Evolutionary conservation across 1,284 basidiomycete species (phyloP).

Genomic region (Tetrapyrgos nigripes): DNA sequence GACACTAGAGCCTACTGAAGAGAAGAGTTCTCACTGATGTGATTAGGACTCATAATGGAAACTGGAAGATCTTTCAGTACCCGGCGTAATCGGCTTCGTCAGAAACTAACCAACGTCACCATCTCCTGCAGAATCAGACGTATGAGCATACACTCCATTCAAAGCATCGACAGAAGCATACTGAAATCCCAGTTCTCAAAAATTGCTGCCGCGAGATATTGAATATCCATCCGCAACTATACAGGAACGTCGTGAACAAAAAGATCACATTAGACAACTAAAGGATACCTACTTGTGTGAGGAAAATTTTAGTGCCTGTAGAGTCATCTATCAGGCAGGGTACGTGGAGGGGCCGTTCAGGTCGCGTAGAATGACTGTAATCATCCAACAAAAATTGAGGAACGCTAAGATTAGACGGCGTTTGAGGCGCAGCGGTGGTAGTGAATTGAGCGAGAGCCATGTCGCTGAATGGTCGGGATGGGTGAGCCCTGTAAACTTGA

Average conservation of each 20-base stretch:
- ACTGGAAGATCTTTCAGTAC: constrained; percentile 13
- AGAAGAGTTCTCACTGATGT: constrained; percentile 23
- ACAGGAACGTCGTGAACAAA: not conserved
- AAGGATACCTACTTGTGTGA: constrained; percentile 22
- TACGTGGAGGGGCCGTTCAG: constrained; percentile 17
- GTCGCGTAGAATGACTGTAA: constrained; percentile 20
- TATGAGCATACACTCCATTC: not conserved
- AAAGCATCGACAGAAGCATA: constrained; percentile 3
- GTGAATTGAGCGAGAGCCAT: constrained; percentile 14
- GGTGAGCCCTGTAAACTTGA: too few species aligned
- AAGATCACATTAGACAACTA: not conserved
- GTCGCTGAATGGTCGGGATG: not conserved
- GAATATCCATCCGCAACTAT: constrained; percentile 22
- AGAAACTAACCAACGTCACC: constrained; percentile 23
- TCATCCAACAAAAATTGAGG: constrained; percentile 28
- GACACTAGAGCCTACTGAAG: constrained; percentile 1
- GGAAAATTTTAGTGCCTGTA: constrained; percentile 21
- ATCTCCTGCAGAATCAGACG: constrained; percentile 15
- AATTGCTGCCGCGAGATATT: constrained; percentile 23
- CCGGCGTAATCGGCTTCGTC: not conserved
- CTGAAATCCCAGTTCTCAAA: constrained; percentile 21
- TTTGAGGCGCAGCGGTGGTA: not conserved
- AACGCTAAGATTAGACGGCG: constrained; percentile 23
- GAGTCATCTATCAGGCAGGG: constrained; percentile 29
- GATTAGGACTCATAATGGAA: constrained; percentile 28